Conservation (phyloP, 78 protist genomes). For the Capsaspora owczarzaki region DNA sequence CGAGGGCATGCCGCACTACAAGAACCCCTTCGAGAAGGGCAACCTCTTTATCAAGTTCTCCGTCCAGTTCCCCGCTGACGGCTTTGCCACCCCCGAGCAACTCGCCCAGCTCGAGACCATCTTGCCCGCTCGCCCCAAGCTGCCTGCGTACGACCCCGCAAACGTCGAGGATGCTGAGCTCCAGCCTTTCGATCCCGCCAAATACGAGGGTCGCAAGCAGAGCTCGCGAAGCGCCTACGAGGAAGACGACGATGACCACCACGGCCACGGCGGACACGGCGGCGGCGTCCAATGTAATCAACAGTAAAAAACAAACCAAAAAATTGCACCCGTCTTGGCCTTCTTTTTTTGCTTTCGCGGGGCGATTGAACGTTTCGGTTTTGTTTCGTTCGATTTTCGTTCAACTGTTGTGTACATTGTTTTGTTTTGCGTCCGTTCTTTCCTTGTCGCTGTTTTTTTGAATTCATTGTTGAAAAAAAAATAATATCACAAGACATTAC, state of each 20-base stretch:
- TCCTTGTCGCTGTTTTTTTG: too few relatives aligned
- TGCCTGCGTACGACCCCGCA: neutral
- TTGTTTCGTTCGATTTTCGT: too few relatives aligned
- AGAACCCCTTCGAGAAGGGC: slow-evolving; percentile 80
- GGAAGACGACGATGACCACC: slow-evolving; percentile 29
- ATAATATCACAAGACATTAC: too few relatives aligned
- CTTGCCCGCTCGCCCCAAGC: slow-evolving; percentile 7
- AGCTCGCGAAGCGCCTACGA: neutral
- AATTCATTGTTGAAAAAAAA: too few relatives aligned
- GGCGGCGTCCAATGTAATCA: slow-evolving; percentile 32
- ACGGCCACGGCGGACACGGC: slow-evolving; percentile 6
- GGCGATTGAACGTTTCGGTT: too few relatives aligned
- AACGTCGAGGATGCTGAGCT: slow-evolving; percentile 19
- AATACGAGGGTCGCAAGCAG: neutral
- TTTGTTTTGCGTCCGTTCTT: too few relatives aligned
- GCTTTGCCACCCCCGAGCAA: neutral
- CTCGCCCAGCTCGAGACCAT: neutral
- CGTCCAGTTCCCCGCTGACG: slow-evolving; percentile 71
- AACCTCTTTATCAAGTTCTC: slow-evolving; percentile 56
- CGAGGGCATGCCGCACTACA: slow-evolving; percentile 94
- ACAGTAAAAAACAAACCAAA: neutral
- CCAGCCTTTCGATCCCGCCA: neutral
- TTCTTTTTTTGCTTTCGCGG: too few relatives aligned
- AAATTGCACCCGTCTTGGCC: neutral
- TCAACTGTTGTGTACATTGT: too few relatives aligned